These are phyloP conservation scores for Leishmania arabica DNA, from an alignment of 208 protist species.

Conservation along the genomic window DNA sequence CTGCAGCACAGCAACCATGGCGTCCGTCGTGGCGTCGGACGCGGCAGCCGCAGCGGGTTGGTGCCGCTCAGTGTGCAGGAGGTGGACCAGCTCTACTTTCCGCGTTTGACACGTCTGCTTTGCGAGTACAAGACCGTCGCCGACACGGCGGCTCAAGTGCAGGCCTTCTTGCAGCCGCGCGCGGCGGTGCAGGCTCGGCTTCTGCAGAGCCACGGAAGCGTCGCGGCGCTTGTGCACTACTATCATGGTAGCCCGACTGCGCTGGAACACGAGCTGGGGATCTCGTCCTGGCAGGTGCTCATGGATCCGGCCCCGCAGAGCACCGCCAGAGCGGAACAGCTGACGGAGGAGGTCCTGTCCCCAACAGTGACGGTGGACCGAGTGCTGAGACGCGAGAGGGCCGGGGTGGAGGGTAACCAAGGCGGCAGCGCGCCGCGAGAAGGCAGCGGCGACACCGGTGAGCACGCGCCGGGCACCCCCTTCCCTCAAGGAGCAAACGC, in stretches of 20 bases:
- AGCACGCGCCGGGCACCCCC: neutral
- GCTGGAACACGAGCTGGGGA: constrained; percentile 62
- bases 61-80: constrained; percentile 24
- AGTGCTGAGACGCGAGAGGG: neutral
- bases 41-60: constrained; percentile 21
- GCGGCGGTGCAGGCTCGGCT: constrained; percentile 33
- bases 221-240: constrained; percentile 69
- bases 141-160: constrained; percentile 47
- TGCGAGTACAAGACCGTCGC: constrained; percentile 19
- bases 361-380: constrained; percentile 22
- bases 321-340: neutral
- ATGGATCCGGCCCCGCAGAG: constrained; percentile 4
- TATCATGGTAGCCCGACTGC: constrained; percentile 59
- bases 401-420: neutral
- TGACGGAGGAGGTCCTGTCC: constrained; percentile 5
- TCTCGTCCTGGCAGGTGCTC: constrained; percentile 35
- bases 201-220: constrained; percentile 46
- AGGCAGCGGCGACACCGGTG: neutral
- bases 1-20: constrained; percentile 38
- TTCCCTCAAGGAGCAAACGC: neutral
- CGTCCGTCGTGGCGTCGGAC: constrained; percentile 18
- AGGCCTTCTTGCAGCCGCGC: constrained; percentile 37
- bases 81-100: constrained; percentile 42
- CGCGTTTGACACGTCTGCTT: constrained; percentile 49
- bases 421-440: neutral